Conservation (phyloP, 768 basidiomycete genomes). For the Tylopilus vinaceipallidus region DNA sequence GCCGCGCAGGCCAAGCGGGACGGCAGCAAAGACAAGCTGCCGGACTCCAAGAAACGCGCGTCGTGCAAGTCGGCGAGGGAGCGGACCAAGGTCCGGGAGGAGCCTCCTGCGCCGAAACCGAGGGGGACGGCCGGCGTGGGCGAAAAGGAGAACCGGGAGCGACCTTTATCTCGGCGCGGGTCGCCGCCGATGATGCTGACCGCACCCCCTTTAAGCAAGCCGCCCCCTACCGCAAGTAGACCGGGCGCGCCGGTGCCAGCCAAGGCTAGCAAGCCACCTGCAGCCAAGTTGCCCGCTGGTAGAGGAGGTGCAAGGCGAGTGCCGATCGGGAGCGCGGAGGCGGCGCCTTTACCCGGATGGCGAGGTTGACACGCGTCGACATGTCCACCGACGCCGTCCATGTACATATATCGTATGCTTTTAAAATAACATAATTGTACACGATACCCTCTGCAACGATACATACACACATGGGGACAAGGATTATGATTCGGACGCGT, state of each 20-base stretch:
- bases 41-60: slow-evolving; percentile 27
- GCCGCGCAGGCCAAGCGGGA: slow-evolving; percentile 8
- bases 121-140: slow-evolving; percentile 28
- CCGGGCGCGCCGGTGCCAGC: slow-evolving; percentile 8
- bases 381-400: background rate
- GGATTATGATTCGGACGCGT: no score
- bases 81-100: slow-evolving; percentile 40
- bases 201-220: slow-evolving; percentile 22
- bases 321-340: slow-evolving; percentile 64
- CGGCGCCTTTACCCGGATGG: slow-evolving; percentile 51
- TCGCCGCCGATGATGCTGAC: slow-evolving; percentile 21
- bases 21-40: slow-evolving; percentile 10
- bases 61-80: slow-evolving; percentile 30
- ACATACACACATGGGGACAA: no score
- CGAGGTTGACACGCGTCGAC: no score
- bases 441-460: slow-evolving; percentile 23
- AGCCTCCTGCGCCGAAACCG: slow-evolving; percentile 12
- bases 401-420: slow-evolving; percentile 11
- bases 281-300: slow-evolving; percentile 34
- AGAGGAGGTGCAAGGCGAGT: slow-evolving; percentile 62
- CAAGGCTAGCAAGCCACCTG: slow-evolving; percentile 11
- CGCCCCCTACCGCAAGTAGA: slow-evolving; percentile 7
- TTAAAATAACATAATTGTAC: slow-evolving; percentile 22
- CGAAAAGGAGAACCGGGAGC: slow-evolving; percentile 37
- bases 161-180: slow-evolving; percentile 30